Base-by-base conservation (phyloP, 2,329 filamentous ascomycete genomes). In the Tolypocladium pustulatum region DNA sequence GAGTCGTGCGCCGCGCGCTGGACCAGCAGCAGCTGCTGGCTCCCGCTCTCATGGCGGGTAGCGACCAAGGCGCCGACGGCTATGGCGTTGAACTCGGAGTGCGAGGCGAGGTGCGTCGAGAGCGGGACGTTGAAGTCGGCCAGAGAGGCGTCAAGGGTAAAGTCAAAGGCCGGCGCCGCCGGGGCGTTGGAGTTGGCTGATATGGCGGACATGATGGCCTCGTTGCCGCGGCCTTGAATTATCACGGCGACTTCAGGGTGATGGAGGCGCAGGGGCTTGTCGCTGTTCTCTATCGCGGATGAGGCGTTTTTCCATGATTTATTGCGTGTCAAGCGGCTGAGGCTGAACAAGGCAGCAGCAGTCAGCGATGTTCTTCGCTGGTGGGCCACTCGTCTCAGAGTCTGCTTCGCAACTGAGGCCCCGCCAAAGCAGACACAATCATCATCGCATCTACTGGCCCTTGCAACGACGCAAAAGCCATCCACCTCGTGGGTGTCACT, bases 1-100 rank as follows among this genome's bases (percentile, higher is more conserved):
- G 64, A 71, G 66, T 76, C 75, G 57, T 67, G 63, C 5, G 66
- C 60, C 56, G 72, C 69, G 62, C 75, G 74, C 63, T 75, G 75
- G 8, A 78, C 55, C 22, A 76, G 62, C 4, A 36, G 41, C 52
- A 64, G 64, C 40, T 59, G 55, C 2, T 41, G 15, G 54, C 55
- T 22, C 51, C 34, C 20, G 57, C 17, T 17, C 6, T 13, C 27
- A 5, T 36, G 10, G 30, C 51, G 36, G 61, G 66, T 43, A 56
- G 69, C 67, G 60, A 73, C 65, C 34, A 71, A 60, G n/a, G 65
- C 64, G 57, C 62, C 64, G 38, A 60, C 63, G 32, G 64, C 65
- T 41, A 69, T 54, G 54, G 63, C 66, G 54, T 66, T 55, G 56
- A 59, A 61, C 9, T 22, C 40, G 36, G 43, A 54, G 53, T 61